phyloP scores from a whole-genome alignment of 805 yeast genomes.

The Brettanomyces anomalus region DNA sequence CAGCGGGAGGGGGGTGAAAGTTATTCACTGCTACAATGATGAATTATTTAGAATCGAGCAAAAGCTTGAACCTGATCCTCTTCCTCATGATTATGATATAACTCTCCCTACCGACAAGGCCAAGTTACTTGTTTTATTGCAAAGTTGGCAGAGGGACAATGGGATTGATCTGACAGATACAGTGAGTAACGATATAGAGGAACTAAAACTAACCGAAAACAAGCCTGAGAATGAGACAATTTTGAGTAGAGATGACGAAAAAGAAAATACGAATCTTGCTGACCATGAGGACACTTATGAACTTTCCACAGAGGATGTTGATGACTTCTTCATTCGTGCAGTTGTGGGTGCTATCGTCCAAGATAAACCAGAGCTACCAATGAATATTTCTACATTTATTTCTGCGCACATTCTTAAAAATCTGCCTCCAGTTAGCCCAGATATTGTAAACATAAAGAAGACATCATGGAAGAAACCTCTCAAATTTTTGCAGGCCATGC shows the following conservation, averaged over 20 bases:
- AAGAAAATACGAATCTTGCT: neutral
- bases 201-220: neutral
- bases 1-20: constrained; percentile 70
- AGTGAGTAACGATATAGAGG: neutral
- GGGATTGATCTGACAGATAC: no score
- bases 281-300: constrained; percentile 18
- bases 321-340: constrained; percentile 64
- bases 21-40: constrained; percentile 64
- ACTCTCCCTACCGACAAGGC: constrained; percentile 1
- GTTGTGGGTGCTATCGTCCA: constrained; percentile 59
- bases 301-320: constrained; percentile 57
- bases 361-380: constrained; percentile 52
- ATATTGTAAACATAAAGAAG: constrained; percentile 55
- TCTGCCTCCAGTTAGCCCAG: constrained; percentile 56
- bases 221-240: neutral
- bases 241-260: neutral
- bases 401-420: constrained; percentile 60
- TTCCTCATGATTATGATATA: neutral
- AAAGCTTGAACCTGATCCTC: constrained; percentile 9
- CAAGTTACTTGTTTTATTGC: constrained; percentile 1
- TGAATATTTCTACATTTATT: constrained; percentile 67
- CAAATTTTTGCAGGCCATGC: constrained; percentile 80
- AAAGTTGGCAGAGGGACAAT: no score
- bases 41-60: constrained; percentile 46
- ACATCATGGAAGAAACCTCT: constrained; percentile 87